phyloP scores from a whole-genome alignment of 495 filamentous ascomycete genomes.

The Penicillium coffeae region DNA sequence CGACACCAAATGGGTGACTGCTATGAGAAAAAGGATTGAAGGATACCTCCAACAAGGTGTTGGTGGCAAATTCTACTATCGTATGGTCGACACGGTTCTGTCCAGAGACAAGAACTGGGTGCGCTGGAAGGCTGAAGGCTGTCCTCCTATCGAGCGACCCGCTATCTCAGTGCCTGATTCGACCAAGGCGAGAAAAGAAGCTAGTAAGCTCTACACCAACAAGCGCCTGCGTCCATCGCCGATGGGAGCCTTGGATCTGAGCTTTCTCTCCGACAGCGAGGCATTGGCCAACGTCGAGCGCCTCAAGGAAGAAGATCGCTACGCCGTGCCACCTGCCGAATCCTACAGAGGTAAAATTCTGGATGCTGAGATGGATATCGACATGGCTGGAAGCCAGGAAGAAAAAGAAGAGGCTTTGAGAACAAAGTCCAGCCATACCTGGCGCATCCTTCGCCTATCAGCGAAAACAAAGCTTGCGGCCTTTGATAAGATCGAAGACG shows the following conservation, averaged over 20 bases:
- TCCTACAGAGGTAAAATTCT: slow-evolving; percentile 59
- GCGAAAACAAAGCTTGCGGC: slow-evolving; percentile 63
- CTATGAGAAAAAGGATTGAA: slow-evolving; percentile 69
- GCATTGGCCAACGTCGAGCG: slow-evolving; percentile 50
- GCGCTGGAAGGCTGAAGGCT: slow-evolving; percentile 93
- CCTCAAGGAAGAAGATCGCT: slow-evolving; percentile 54
- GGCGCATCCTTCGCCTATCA: slow-evolving; percentile 80
- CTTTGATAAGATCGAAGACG: slow-evolving; percentile 85
- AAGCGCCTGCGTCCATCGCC: slow-evolving; percentile 63
- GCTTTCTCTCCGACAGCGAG: slow-evolving; percentile 67
- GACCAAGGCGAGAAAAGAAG: slow-evolving; percentile 58
- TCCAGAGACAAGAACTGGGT: slow-evolving; percentile 97
- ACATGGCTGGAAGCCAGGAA: slow-evolving; percentile 68
- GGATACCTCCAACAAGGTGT: slow-evolving; percentile 69
- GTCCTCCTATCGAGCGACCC: slow-evolving; percentile 75
- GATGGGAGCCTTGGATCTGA: slow-evolving; percentile 67
- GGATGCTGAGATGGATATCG: slow-evolving; percentile 74
- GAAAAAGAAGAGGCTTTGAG: slow-evolving; percentile 63
- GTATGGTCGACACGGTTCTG: slow-evolving; percentile 93
- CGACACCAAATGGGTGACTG: slow-evolving; percentile 76
- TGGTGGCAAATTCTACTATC: slow-evolving; percentile 82
- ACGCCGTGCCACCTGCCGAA: slow-evolving; percentile 51
- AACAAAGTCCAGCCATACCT: slow-evolving; percentile 77
- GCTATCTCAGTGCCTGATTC: slow-evolving; percentile 63
- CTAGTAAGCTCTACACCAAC: slow-evolving; percentile 59